A percentile compares a stretch with the other conserved stretches of the same genome.
Evolutionary conservation across 1,284 basidiomycete genomes (phyloP).

Genomic region (Farysia itapuensis): DNA sequence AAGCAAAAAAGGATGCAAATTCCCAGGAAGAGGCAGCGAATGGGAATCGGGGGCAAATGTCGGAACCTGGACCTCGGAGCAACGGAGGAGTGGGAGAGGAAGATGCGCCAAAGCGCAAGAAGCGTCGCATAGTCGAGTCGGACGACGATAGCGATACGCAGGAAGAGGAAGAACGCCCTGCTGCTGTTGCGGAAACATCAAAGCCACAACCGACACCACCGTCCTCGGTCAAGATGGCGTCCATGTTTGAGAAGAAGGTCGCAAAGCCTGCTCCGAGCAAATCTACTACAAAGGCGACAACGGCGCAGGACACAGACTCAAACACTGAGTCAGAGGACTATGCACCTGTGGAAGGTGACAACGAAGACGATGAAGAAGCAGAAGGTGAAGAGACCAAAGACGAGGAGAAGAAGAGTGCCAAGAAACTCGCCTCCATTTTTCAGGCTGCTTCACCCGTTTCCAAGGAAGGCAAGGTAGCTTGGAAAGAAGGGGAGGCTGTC

Average conservation of each 20-base stretch:
- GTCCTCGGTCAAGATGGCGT: slow-evolving; percentile 7
- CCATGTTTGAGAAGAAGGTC: slow-evolving; percentile 14
- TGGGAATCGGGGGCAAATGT: no score
- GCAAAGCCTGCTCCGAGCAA: slow-evolving; percentile 8
- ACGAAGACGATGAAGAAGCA: slow-evolving; percentile 40
- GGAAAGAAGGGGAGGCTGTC: slow-evolving; percentile 82
- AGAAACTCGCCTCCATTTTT: slow-evolving; percentile 45
- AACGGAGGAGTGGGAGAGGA: no score
- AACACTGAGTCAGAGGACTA: slow-evolving; percentile 27
- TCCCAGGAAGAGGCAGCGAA: no score
- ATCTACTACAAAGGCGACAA: slow-evolving; percentile 25
- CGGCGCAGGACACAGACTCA: slow-evolving; percentile 13
- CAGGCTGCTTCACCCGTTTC: slow-evolving; percentile 61
- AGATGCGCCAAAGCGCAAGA: slow-evolving; percentile 17
- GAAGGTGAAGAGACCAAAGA: slow-evolving; percentile 26
- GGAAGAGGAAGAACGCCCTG: slow-evolving; percentile 16
- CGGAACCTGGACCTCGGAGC: no score
- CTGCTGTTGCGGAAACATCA: slow-evolving; percentile 6
- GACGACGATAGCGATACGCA: slow-evolving; percentile 45
- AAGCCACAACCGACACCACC: background rate
- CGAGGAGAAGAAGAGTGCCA: slow-evolving; percentile 34
- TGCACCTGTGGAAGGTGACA: slow-evolving; percentile 26
- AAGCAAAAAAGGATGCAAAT: no score
- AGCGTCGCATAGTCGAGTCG: slow-evolving; percentile 60
- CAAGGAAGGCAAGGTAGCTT: slow-evolving; percentile 66